Evolutionary conservation across 1,284 basidiomycete species (phyloP), one percentile per base, ranked within the genome.

Genomic region (Phaffia rhodozyma): DNA sequence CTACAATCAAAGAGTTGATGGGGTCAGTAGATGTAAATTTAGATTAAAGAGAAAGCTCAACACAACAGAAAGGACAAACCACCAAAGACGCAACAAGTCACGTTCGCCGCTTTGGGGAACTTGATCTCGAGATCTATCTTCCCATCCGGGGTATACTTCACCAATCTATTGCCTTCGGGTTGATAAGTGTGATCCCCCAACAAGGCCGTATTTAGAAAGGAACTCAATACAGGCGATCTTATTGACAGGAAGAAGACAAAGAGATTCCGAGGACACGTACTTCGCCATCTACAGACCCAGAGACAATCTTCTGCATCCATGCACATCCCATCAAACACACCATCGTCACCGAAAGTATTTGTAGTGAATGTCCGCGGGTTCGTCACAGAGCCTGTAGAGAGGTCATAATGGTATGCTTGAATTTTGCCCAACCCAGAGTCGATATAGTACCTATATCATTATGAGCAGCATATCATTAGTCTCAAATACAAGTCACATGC

Each of bases 11-110:
- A 43, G 13, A 7, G 38, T 43, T 43, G 38, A 43, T 11, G 5
- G 5, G 38, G 13, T 43, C 38, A 43, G 38, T 43, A 43, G 4
- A 34, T 9, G 32, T 43, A 11, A 7, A 16, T 43, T 16, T 43
- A 11, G 5, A 11, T 43, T 7, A 11, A 11, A 43, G 13, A 11
- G 13, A 34, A 34, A 11, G 38, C 13, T 43, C 13, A 43, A 2
- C 16, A 11, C 38, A 43, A 43, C 38, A 2, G 16, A 16, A 43
- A 16, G 13, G 38, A 43, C 38, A 43, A 43, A 43, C 38, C 38
- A 21, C 74, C 75, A 60, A 75, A 75, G 66, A 71, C 70, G 29
- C 72, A 71, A 54, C 74, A 74, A 5, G 75, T 76, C 20, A 73
- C 71, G 32, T 68, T 71, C 21, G 66, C 68, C 23, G 67, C 69